A percentile compares a stretch with the other conserved stretches of the same genome.
Evolutionary conservation across 441 rosid genomes (phyloP).

Genomic region (Bocquillonia castaneifolia): DNA sequence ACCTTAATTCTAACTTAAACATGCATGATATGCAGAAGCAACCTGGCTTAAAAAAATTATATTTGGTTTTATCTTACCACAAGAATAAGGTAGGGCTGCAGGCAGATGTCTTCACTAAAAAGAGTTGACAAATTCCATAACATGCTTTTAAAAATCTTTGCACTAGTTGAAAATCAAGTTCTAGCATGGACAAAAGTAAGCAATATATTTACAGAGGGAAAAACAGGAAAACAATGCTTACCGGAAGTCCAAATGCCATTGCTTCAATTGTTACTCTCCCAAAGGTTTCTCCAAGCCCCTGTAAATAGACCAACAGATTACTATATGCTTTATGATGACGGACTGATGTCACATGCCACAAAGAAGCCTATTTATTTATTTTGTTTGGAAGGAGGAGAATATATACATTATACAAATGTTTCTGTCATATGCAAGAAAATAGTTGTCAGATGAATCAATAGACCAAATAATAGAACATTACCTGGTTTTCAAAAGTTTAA

Average conservation of each 20-base stretch:
- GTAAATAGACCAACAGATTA: constrained; percentile 23
- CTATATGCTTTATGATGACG: constrained; percentile 10
- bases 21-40: neutral
- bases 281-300: constrained; percentile 95
- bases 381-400: too few relatives aligned
- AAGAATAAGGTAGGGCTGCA: neutral
- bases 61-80: neutral
- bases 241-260: constrained; percentile 94
- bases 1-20: neutral
- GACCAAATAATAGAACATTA: neutral
- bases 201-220: neutral
- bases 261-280: constrained; percentile 98
- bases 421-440: neutral
- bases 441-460: neutral
- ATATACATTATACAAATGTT: too few relatives aligned
- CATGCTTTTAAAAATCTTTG: neutral
- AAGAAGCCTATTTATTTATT: neutral
- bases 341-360: neutral
- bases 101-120: neutral
- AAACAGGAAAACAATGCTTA: constrained; percentile 27
- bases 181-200: neutral
- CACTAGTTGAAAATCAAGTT: neutral
- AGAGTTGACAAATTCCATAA: neutral
- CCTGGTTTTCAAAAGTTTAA: neutral
- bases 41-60: neutral